Conservation (phyloP, 768 basidiomycete genomes). For the Kwoniella heveanensis region DNA sequence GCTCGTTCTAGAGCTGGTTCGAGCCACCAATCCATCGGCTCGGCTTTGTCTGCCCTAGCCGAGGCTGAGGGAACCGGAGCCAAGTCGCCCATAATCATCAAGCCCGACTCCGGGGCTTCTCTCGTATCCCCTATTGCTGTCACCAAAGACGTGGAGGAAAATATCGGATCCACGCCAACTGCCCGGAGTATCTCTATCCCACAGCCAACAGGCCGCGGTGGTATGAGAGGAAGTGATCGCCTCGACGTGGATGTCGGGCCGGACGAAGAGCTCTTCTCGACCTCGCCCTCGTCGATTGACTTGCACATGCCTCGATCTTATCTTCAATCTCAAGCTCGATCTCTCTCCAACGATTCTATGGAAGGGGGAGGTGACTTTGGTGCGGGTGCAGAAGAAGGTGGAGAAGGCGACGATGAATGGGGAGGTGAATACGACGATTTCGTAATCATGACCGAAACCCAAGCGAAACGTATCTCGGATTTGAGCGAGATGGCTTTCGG, state of each 20-base stretch:
- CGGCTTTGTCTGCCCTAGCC: slow-evolving; percentile 6
- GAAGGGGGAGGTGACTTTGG: slow-evolving; percentile 1
- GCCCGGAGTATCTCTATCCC: slow-evolving; percentile 3
- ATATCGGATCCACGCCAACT: slow-evolving; percentile 1
- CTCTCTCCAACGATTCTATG: neutral
- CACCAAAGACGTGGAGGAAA: neutral
- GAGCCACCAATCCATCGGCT: slow-evolving; percentile 5
- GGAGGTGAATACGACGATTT: slow-evolving; percentile 82
- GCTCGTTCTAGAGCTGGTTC: neutral
- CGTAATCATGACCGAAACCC: slow-evolving; percentile 83
- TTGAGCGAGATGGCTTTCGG: slow-evolving; percentile 79
- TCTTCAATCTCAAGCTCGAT: neutral
- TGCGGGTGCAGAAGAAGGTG: neutral
- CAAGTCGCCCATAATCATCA: neutral
- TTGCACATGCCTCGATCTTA: slow-evolving; percentile 1
- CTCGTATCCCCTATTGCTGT: neutral
- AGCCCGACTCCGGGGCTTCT: neutral
- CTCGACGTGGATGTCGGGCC: neutral
- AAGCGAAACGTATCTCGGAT: slow-evolving; percentile 83
- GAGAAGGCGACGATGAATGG: slow-evolving; percentile 8
- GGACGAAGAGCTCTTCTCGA: slow-evolving; percentile 9
- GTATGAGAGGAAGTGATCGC: neutral
- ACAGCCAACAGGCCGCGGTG: neutral
- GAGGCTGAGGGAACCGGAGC: neutral
- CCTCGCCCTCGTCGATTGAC: slow-evolving; percentile 2